Evolutionary conservation across 2,329 filamentous ascomycete species (phyloP), one percentile per base, ranked within the genome.

Genomic region (Colletotrichum sp.): DNA sequence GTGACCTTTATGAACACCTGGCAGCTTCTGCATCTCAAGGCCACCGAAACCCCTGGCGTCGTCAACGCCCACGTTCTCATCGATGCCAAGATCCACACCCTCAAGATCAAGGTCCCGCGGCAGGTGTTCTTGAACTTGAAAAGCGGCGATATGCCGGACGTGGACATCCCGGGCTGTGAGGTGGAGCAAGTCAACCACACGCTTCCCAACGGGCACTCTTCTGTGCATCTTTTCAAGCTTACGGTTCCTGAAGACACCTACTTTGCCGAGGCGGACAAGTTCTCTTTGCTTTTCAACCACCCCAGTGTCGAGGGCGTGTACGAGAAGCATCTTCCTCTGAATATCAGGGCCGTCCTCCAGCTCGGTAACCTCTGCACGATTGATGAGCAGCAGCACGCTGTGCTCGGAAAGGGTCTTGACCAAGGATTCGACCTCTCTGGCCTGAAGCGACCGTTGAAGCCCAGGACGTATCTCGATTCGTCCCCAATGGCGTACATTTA

Each of bases 291-390:
- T 2, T 96, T 98, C 87, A 96, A 96, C 78, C 96, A 99, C 82
- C 92, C 96, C 0, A 98, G 96, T 83, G 95, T 99, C 3, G 97
- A 99, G 84, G 98, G 98, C 34, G 96, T 99, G 16, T 99, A 99
- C 81, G 98, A 99, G 86, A 96, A 94, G 81, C 94, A 98, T 79
- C 90, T 99, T 2, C 96, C 98, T 1, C 88, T 99, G 8, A 95
- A 95, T 78, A 91, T 98, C 64, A 92, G 96, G 55, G 97, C 96
- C 6, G 91, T 99, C 36, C 90, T 99, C 12, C 95, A 97, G 79
- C 88, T 99, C 2, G 98, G 97, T 57, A 98, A 95, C 81, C 88
- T 95, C 34, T 99, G 97, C 83, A 98, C 95, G 3, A 98, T 99
- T 79, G 97, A 99, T 81, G 95, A 98, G 81, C 93, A 89, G 71